Base-by-base conservation (phyloP, 805 yeast genomes). In the Candida chauliodis region DNA sequence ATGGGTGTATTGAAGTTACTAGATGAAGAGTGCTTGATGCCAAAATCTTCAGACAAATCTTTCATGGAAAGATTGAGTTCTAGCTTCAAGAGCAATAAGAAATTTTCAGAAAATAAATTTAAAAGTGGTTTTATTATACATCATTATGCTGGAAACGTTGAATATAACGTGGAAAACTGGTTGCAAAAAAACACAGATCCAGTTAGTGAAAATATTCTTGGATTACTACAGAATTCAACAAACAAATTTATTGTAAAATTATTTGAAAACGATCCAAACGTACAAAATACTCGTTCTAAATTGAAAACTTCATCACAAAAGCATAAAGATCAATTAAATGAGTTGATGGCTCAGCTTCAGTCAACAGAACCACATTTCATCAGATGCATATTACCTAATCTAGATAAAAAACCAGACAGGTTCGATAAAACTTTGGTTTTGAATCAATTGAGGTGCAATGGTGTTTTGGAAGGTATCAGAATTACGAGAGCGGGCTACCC, bases 401-500 rank as follows among this genome's bases (percentile, higher is more conserved):
- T 78, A 43, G 67, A 74, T 31, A 90, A 91, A 55, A 70, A 70
- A 36, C 79, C 96, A 0, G 76, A 76, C 30, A 65, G 69, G 26
- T 84, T 93, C 51, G 88, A 87, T 50, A 87, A 83, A 49, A 64
- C 63, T 21, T 64, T 93, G 17, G 95, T 93, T 6, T 66, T 93
- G 31, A 91, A 85, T 37, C 99, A 93, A 62, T 69, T 93, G 45
- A 73, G 96, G 46, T 93, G 98, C 55, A 93, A 93, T 55, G 99
- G 99, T 75, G 99, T 93, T 11, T 65, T 93, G 36, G 99, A 93
- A 69, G 99, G 99, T 44, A 93, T 93, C 21, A 75, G 99, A 59
- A 93, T 93, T 43, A 96, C 98, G 0, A 76, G 99, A 47, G 88
- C 96, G 7, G 99, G 99, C 2, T 93, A 84, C 59, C 99, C 99